Evolutionary conservation across 208 protist genomes (phyloP), one percentile per base, ranked within the genome.

Genomic region (Endotrypanum monterogeii): DNA sequence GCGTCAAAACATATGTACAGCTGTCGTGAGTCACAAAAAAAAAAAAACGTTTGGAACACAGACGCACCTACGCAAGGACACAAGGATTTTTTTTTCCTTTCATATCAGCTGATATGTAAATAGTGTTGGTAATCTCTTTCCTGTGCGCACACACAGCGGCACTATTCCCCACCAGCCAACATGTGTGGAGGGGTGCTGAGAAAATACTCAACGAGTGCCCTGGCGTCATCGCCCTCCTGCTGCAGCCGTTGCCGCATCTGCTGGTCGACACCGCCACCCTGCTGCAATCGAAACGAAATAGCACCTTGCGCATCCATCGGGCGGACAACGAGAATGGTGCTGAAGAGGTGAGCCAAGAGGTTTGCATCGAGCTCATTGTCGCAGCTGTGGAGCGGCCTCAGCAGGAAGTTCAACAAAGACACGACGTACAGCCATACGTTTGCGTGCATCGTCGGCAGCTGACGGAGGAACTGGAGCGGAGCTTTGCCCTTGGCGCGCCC

Each of bases 401-500:
- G 79, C 1, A 98, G 79, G 56, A 86, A 96, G 86, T 94, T 92
- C 28, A 98, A 80, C n/a, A 98, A 78, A 37, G 90, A 72, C 50
- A 94, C 63, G 3, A 97, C 79, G 74, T 97, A 98, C 20, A 95
- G 62, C 79, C 85, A 96, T 63, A 94, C 76, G 72, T 97, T 98
- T 25, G 86, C 90, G 74, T 97, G 87, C 66, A 88, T 76, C 39
- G 82, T 82, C n/a, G 94, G 91, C 54, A 98, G 82, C 71, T 87
- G 78, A 4, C 83, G 74, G n/a, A 95, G 67, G 58, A 95, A 90
- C n/a, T 75, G 48, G 23, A 90, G 61, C 28, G 90, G 86, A 3
- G 87, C 82, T 62, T 84, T 87, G 20, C 83, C 85, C 46, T 78
- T 82, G 28, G 86, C 82, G 35, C 74, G 79, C 35, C 83, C 86